phyloP scores from a whole-genome alignment of 768 basidiomycete species.

The Paxillus ammoniavirescens region DNA sequence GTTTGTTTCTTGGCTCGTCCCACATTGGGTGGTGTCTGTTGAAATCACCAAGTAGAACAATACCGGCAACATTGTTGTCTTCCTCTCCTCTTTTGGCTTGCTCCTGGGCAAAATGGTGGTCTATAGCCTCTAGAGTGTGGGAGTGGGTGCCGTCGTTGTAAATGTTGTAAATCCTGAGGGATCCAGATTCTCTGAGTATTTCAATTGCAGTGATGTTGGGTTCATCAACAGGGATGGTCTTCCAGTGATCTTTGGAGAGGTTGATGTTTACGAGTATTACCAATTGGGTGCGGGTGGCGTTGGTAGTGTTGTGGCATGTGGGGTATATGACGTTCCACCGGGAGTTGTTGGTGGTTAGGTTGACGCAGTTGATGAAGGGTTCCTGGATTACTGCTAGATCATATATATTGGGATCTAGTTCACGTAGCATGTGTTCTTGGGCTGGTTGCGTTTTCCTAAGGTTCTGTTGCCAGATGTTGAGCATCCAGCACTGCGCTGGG shows the following conservation, averaged over 20 bases:
- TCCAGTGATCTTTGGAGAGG: not conserved
- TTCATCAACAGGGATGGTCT: not conserved
- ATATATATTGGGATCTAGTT: not conserved
- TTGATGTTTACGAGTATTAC: not conserved
- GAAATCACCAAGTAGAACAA: not conserved
- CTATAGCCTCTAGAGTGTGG: not conserved
- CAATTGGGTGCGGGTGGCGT: not conserved
- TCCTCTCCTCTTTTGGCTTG: not conserved
- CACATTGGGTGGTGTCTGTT: conserved; percentile 25
- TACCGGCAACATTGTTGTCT: not conserved
- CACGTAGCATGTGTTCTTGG: not conserved
- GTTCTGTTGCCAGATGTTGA: not conserved
- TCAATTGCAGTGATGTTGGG: not conserved
- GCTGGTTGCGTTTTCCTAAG: not conserved
- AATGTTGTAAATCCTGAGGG: not conserved
- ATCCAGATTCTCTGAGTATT: not conserved
- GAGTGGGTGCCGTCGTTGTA: not conserved
- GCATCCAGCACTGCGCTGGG: too few species aligned
- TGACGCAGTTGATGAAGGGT: not conserved
- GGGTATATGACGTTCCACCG: not conserved
- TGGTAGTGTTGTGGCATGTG: not conserved
- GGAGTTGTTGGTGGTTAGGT: not conserved
- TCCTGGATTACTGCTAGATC: not conserved
- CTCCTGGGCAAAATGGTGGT: not conserved
- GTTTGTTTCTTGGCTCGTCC: conserved; percentile 24